These are phyloP conservation scores for Lipomyces mesembrius DNA, from an alignment of 805 yeast species.

Conservation along the genomic window DNA sequence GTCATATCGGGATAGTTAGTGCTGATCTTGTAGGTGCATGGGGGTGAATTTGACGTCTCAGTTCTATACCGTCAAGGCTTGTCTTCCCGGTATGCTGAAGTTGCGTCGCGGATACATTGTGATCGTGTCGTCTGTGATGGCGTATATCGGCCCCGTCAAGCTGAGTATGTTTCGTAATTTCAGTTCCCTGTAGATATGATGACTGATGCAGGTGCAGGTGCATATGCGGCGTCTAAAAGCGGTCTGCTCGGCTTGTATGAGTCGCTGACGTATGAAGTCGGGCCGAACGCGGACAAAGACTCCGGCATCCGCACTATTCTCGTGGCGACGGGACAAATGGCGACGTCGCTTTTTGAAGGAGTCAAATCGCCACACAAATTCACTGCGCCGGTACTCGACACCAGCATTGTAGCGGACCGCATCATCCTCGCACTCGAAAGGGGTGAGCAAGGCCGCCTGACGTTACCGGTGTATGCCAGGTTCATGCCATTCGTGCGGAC, in stretches of 20 bases:
- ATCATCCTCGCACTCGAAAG: conserved; percentile 61
- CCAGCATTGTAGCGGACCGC: conserved; percentile 63
- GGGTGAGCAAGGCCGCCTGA: conserved; percentile 72
- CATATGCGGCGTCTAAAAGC: conserved; percentile 88
- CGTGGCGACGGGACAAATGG: conserved; percentile 85
- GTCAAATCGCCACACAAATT: conserved; percentile 72
- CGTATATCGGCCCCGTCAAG: conserved; percentile 82
- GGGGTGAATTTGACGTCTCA: conserved; percentile 71
- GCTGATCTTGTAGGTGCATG: conserved; percentile 51
- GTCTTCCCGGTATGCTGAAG: conserved; percentile 73
- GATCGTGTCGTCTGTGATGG: conserved; percentile 81
- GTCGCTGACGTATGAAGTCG: conserved; percentile 71
- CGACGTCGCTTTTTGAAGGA: conserved; percentile 71
- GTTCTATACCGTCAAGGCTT: conserved; percentile 69
- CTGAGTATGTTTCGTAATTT: conserved; percentile 46
- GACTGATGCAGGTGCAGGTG: conserved; percentile 44
- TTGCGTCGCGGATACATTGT: conserved; percentile 73
- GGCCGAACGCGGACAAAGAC: conserved; percentile 50
- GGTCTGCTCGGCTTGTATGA: conserved; percentile 85
- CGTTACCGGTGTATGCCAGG: conserved; percentile 75
- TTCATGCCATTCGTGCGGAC: conserved; percentile 72
- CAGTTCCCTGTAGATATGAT: background rate
- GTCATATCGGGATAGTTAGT: background rate
- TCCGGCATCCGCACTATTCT: conserved; percentile 68
- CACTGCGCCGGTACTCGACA: conserved; percentile 82